Evolutionary conservation across 2,329 filamentous ascomycete genomes (phyloP), one percentile per base, ranked within the genome.

Genomic region (Penicillium vulpinum): DNA sequence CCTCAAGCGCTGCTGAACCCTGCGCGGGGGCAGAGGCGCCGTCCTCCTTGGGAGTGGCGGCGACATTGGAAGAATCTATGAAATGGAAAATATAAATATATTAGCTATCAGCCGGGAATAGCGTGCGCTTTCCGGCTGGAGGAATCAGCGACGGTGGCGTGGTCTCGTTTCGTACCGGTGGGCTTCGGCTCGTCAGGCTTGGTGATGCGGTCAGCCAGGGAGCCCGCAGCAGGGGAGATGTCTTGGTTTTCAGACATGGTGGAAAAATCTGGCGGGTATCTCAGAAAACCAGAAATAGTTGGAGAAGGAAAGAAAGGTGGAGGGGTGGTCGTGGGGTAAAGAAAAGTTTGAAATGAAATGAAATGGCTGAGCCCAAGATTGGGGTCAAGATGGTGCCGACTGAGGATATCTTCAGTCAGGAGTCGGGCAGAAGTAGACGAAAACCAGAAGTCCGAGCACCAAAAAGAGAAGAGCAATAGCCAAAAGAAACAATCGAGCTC

Each of bases 1-100:
- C 90, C 22, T 85, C 77, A 11, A 87, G 78, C 5, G 43, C 10
- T 10, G 76, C 70, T 38, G 85, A 85, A 53, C 82, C 84, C 38
- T 73, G 72, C 26, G 70, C 63, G 5, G 59, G 55, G 18, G 60
- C 60, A 18, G 72, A 58, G 29, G 77, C 77, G 31, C 78, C 78
- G 66, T 80, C 78, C n/a, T 64, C 62, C 18, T 51, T 59, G 31
- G 55, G 33, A 8, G 57, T 41, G n/a, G 62, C 58, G 50, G 61
- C 28, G 39, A 57, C 48, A 60, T 57, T 56, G 50, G 61, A 31
- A 41, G 56, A 44, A 60, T 56, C 58, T 62, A 56, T 53, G 24
- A 18, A 49, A 47, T 50, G 2, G 29, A 41, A 41, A 59, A 48
- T 38, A 48, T 43, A 18, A 29, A 29, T n/a, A n/a, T 11, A 60